phyloP scores from a whole-genome alignment of 2,329 filamentous ascomycete species.

The Curvularia sp. region DNA sequence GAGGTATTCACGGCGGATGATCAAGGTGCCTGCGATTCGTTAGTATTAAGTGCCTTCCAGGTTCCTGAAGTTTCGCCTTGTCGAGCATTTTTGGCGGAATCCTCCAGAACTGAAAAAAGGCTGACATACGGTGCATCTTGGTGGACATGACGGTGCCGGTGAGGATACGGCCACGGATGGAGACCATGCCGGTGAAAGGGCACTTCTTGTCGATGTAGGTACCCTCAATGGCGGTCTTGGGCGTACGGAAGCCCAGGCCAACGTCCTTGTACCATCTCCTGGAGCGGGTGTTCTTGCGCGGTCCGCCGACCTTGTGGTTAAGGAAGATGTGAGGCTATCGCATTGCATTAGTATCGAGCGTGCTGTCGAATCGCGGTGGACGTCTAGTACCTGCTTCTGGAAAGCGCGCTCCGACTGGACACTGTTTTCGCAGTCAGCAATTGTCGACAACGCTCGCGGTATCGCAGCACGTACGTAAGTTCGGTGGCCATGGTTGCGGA shows the following conservation, averaged over 20 bases:
- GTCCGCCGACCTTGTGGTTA: conserved; percentile 89
- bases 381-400: conserved; percentile 72
- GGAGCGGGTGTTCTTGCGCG: conserved; percentile 51
- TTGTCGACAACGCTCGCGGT: conserved; percentile 9
- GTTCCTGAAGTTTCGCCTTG: conserved; percentile 7
- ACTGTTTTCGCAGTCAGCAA: conserved; percentile 66
- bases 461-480: conserved; percentile 49
- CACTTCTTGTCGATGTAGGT: conserved; percentile 99
- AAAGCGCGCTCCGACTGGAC: conserved; percentile 99
- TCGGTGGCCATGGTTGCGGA: conserved; percentile 55
- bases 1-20: conserved; percentile 99
- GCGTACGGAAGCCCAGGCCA: conserved; percentile 98
- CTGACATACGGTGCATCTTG: conserved; percentile 91
- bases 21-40: conserved; percentile 67
- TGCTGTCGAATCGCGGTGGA: conserved; percentile 22
- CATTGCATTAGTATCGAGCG: conserved; percentile 41
- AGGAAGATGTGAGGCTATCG: conserved; percentile 98
- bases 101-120: not conserved
- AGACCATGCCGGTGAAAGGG: conserved; percentile 98
- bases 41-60: conserved; percentile 25
- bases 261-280: conserved; percentile 99
- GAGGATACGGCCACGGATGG: conserved; percentile 99
- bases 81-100: not conserved
- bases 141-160: conserved; percentile 99
- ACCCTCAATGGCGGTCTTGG: conserved; percentile 98